A percentile compares a stretch with the other conserved stretches of the same genome.
Evolutionary conservation across 768 basidiomycete genomes (phyloP).

Genomic region (Tylopilus intermedius): DNA sequence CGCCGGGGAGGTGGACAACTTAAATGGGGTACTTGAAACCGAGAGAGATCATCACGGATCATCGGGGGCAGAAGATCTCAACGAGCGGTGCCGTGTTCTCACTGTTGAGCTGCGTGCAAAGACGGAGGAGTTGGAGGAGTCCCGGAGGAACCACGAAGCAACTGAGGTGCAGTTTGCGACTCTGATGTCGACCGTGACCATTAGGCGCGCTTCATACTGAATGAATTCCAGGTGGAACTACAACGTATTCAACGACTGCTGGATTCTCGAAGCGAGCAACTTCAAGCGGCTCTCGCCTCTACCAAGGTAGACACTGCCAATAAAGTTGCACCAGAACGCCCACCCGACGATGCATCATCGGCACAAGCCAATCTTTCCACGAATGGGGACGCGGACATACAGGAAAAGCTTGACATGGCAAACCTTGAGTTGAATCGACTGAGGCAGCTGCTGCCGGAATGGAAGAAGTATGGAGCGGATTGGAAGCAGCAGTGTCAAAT

Average conservation of each 20-base stretch:
- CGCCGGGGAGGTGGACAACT: conserved; percentile 7
- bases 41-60: conserved; percentile 9
- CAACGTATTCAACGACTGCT: conserved; percentile 11
- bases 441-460: conserved; percentile 17
- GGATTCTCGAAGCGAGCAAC: conserved; percentile 17
- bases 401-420: conserved; percentile 13
- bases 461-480: conserved; percentile 24
- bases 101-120: conserved; percentile 15
- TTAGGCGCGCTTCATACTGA: conserved; percentile 7
- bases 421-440: conserved; percentile 18
- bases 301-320: conserved; percentile 2
- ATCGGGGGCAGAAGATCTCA: conserved; percentile 1
- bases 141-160: conserved; percentile 9
- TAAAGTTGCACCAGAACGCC: conserved; percentile 1
- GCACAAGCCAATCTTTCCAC: conserved; percentile 1
- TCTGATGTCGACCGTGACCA: background rate
- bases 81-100: conserved; percentile 17
- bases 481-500: conserved; percentile 23
- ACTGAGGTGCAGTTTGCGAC: conserved; percentile 19
- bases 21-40: background rate
- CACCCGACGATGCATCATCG: conserved; percentile 3
- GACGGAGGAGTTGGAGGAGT: conserved; percentile 18
- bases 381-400: conserved; percentile 1
- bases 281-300: conserved; percentile 14
- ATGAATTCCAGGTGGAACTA: conserved; percentile 17